These are phyloP conservation scores for fission yeast (Schizosaccharomyces pombe) DNA, from an alignment of 805 yeast species.

Conservation along the genomic window DNA sequence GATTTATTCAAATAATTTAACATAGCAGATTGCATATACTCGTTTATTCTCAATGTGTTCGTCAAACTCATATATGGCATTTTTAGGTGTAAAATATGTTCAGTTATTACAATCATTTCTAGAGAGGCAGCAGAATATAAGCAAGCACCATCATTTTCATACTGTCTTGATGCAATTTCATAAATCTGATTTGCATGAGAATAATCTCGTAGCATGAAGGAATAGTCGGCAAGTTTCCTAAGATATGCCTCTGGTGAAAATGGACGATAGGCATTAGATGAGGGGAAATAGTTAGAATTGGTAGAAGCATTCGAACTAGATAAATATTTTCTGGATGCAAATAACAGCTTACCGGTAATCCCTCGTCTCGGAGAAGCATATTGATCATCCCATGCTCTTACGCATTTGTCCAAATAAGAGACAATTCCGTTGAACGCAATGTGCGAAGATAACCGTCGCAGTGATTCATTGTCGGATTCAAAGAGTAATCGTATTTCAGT, in stretches of 20 bases:
- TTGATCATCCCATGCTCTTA: constrained; percentile 69
- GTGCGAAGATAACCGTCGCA: constrained; percentile 17
- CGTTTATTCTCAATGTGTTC: not conserved
- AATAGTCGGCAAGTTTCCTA: not conserved
- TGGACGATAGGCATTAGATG: not conserved
- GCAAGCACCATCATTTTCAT: not conserved
- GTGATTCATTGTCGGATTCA: not conserved
- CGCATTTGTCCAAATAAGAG: constrained; percentile 68
- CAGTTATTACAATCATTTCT: not conserved
- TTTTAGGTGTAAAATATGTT: not conserved
- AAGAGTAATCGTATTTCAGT: not conserved
- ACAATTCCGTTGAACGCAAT: constrained; percentile 28
- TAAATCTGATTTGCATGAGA: not conserved
- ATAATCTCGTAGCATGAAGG: not conserved
- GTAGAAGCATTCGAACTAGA: constrained; percentile 8
- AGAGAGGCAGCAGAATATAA: not conserved
- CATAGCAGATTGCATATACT: not conserved
- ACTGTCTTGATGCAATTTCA: not conserved
- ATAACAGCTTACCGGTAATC: constrained; percentile 49
- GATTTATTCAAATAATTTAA: not conserved
- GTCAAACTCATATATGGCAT: not conserved
- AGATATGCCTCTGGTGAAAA: not conserved
- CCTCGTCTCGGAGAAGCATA: constrained; percentile 54
- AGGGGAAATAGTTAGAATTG: not conserved
- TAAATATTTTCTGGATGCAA: constrained; percentile 40